Evolutionary conservation across 1,284 basidiomycete species (phyloP).

Genomic region (Meira miltonrushii): DNA sequence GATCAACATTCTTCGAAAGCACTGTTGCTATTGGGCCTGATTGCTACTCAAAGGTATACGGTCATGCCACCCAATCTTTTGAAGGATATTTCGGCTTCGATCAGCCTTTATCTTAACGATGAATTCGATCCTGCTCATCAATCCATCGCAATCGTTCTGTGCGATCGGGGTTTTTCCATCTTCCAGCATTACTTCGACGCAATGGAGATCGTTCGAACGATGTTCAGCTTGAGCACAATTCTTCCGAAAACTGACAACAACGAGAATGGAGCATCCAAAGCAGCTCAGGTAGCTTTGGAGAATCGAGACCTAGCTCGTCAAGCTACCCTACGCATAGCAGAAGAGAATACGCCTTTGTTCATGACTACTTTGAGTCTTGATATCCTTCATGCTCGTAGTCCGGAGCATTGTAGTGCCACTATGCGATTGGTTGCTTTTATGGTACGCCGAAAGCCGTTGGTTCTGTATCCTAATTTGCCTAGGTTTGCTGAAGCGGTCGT

Average conservation of each 20-base stretch:
- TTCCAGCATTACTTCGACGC: constrained; percentile 94
- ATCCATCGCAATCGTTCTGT: constrained; percentile 78
- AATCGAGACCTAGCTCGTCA: constrained; percentile 60
- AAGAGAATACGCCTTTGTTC: constrained; percentile 78
- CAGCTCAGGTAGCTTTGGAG: constrained; percentile 11
- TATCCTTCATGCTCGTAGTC: constrained; percentile 71
- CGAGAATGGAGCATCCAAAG: background rate
- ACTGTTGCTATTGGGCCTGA: constrained; percentile 54
- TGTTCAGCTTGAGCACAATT: constrained; percentile 73
- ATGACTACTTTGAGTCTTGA: constrained; percentile 91
- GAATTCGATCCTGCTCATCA: constrained; percentile 62
- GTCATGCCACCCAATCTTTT: constrained; percentile 70
- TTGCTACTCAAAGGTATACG: constrained; percentile 75
- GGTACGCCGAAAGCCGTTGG: constrained; percentile 82
- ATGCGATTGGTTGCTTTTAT: constrained; percentile 91
- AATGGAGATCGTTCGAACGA: constrained; percentile 75
- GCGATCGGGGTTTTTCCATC: constrained; percentile 78
- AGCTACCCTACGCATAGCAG: constrained; percentile 78
- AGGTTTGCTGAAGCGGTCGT: constrained; percentile 90
- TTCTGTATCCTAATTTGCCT: constrained; percentile 79
- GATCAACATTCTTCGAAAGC: constrained; percentile 10
- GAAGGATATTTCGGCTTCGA: constrained; percentile 75
- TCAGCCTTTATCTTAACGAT: constrained; percentile 70
- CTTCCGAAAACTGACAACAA: constrained; percentile 56
- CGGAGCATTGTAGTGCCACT: constrained; percentile 77